Base-by-base conservation (phyloP, 768 basidiomycete genomes). In the Ramaria rubella region DNA sequence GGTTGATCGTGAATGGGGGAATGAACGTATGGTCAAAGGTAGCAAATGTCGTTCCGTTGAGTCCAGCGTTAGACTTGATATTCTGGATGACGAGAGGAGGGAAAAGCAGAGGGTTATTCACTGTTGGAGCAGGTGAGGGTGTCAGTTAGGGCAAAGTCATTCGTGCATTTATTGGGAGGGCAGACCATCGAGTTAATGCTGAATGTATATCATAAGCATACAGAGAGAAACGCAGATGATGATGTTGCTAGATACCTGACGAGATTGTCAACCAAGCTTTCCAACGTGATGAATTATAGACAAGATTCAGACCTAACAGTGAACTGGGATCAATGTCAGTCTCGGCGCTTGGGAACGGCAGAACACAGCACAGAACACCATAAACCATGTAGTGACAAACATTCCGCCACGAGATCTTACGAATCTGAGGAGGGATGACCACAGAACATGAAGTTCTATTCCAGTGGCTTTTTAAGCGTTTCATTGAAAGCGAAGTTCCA, bases 121-220 rank as follows among this genome's bases (percentile, higher is more conserved):
- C 54, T 76, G 49, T 29, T n/a, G 11, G n/a, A 29, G 12, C 8
- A 29, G 5, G 6, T 19, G 27, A 30, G 49, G 19, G n/a, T 6
- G n/a, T 19, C 17, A 23, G 19, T 50, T 19, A n/a, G 2, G 27
- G 19, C 27, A 29, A 24, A 50, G 27, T 21, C 33, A 2, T n/a
- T 17, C 49, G n/a, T 50, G 33, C 11, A 50, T 7, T 23, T 7
- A n/a, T 21, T 7, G n/a, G n/a, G n/a, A n/a, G n/a, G 2, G n/a
- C 44, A 27, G 26, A 45, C 44, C 44, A 45, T 45, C 44, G 26
- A 45, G 26, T 45, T 45, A 21, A 45, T 45, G 44, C 44, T 45
- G 44, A 27, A 9, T 9, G 44, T 12, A 38, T 2, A 45, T 4
- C 3, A 17, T 45, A 12, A 45, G 44, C 44, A 21, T 21, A 11